Conservation (phyloP, 2,329 filamentous ascomycete genomes). For the Ceratocystis cacaofunesta region DNA sequence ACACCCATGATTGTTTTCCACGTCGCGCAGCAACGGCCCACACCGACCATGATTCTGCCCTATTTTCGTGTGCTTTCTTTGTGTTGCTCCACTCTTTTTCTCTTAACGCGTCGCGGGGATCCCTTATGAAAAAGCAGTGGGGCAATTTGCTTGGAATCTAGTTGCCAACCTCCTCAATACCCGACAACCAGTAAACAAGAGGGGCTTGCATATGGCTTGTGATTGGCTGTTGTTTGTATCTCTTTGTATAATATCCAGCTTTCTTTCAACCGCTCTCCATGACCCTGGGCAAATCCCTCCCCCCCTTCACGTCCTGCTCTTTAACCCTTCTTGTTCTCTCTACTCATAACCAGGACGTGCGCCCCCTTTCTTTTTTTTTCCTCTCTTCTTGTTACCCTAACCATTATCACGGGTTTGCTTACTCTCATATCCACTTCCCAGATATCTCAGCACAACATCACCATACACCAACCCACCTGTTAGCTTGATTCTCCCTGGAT, state of each 20-base stretch:
- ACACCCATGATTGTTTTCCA: not conserved
- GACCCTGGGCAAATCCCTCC: not conserved
- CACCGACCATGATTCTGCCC: not conserved
- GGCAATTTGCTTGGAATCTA: not conserved
- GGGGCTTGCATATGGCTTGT: slow-evolving; percentile 3
- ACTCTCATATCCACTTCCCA: not conserved
- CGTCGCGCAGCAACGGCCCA: slow-evolving; percentile 13
- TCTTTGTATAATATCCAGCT: not conserved
- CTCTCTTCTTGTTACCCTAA: slow-evolving; percentile 10
- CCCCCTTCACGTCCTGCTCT: slow-evolving; percentile 4
- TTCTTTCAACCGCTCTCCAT: not conserved
- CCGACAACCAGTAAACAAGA: slow-evolving; percentile 11
- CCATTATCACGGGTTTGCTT: not conserved
- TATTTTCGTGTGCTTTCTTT: slow-evolving; percentile 1
- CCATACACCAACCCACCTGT: not conserved
- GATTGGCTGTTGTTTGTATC: slow-evolving; percentile 15
- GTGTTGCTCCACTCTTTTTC: not conserved
- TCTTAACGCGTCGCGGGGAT: slow-evolving; percentile 1
- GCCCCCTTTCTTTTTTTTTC: slow-evolving; percentile 1
- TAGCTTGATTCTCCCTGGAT: not conserved
- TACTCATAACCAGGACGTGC: slow-evolving; percentile 9
- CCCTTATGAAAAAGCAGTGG: not conserved
- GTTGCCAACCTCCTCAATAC: slow-evolving; percentile 15
- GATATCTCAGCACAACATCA: not conserved
- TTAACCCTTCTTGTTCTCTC: slow-evolving; percentile 14